A percentile compares a stretch with the other conserved stretches of the same genome.
phyloP scores from a whole-genome alignment of 139 green algal genomes.

The Ostreobium quekettii region DNA sequence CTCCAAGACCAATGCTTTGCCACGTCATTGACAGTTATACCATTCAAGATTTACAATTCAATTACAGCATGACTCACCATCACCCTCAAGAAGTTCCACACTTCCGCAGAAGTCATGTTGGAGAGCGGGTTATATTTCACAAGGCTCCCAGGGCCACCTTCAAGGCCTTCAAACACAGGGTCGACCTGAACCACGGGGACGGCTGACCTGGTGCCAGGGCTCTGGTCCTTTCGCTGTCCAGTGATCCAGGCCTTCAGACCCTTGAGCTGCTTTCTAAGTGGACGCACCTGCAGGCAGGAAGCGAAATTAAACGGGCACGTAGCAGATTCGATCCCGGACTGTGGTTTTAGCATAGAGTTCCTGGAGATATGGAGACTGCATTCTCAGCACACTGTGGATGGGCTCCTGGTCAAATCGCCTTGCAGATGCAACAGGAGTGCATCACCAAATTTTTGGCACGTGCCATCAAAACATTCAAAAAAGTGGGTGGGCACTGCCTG shows the following conservation, averaged over 20 bases:
- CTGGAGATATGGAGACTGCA: neutral
- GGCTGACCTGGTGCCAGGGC: conserved; percentile 76
- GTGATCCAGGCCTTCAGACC: conserved; percentile 93
- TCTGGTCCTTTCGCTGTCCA: conserved; percentile 97
- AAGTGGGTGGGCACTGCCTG: too few species aligned
- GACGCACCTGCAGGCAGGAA: conserved; percentile 54
- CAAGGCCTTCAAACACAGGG: conserved; percentile 46
- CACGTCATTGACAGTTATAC: too few species aligned
- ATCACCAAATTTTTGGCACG: too few species aligned
- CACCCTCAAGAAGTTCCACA: conserved; percentile 95
- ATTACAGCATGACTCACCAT: conserved; percentile 80
- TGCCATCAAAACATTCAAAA: too few species aligned
- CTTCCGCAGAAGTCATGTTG: conserved; percentile 75
- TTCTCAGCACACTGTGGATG: too few species aligned
- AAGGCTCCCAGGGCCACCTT: conserved; percentile 68
- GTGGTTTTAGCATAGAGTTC: neutral
- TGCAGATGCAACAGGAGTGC: neutral
- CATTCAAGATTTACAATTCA: too few species aligned
- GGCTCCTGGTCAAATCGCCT: too few species aligned
- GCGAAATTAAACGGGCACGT: neutral
- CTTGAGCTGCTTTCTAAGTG: conserved; percentile 79
- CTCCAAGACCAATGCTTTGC: too few species aligned
- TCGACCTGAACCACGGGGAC: conserved; percentile 73
- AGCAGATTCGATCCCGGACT: neutral
- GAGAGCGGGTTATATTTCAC: conserved; percentile 98